These are phyloP conservation scores for Letharia lupina DNA, from an alignment of 495 filamentous ascomycete genomes.

Conservation along the genomic window DNA sequence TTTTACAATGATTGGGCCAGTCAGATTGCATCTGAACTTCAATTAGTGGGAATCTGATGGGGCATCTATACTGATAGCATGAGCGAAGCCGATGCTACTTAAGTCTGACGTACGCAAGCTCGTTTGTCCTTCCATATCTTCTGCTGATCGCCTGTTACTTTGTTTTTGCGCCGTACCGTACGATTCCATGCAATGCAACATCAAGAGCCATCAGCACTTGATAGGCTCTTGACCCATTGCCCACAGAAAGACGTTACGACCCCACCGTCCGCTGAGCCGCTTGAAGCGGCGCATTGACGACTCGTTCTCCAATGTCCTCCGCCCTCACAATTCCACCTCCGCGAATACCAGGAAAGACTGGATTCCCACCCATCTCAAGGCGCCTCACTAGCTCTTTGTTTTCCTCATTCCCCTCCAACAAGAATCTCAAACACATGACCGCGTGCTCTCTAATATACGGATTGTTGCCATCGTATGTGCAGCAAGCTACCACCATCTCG, in stretches of 20 bases:
- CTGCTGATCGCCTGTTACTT: not conserved
- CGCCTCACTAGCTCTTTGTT: constrained; percentile 68
- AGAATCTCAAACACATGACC: constrained; percentile 80
- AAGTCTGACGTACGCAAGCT: not conserved
- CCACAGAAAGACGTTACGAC: too few relatives aligned
- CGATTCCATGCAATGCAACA: constrained; percentile 5
- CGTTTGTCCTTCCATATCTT: not conserved
- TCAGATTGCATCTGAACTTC: not conserved
- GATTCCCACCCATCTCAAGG: constrained; percentile 41
- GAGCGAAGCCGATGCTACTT: not conserved
- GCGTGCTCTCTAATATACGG: constrained; percentile 86
- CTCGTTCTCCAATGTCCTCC: constrained; percentile 7
- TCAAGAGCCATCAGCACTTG: constrained; percentile 23
- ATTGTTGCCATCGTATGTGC: constrained; percentile 77
- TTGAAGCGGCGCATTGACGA: not conserved
- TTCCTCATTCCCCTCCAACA: constrained; percentile 74
- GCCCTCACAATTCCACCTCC: constrained; percentile 21
- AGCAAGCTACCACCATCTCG: constrained; percentile 77
- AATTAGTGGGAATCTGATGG: not conserved
- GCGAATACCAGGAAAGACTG: constrained; percentile 1
- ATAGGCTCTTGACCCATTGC: constrained; percentile 55
- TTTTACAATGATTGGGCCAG: not conserved
- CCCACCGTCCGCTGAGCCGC: not conserved
- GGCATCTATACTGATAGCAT: not conserved
- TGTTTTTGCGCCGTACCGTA: not conserved